Evolutionary conservation across 2,329 filamentous ascomycete genomes (phyloP), one percentile per base, ranked within the genome.

Genomic region (Rhynchosporium agropyri): DNA sequence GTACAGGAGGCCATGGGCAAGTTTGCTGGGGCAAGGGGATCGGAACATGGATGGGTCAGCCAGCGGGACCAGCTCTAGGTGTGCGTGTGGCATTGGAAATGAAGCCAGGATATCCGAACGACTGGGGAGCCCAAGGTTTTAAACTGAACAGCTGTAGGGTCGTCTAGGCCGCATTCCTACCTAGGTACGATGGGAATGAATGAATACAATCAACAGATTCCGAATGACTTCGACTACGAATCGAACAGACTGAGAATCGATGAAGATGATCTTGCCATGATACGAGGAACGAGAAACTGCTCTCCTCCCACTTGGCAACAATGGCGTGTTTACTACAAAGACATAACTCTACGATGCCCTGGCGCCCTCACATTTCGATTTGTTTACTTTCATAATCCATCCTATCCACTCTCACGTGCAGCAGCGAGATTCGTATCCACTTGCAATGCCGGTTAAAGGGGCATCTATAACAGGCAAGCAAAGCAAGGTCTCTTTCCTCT

Each of bases 51-150:
- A 45, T 45, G 28, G 54, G 28, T 31, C 54, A 45, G 43, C 43
- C 31, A 6, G 33, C 33, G 6, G 6, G 33, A 36, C 33, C 33
- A 10, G 9, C 33, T 10, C 9, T 20, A 20, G 9, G 33, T 36
- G 33, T 5, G 33, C 33, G 31, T 20, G 50, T 53, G 50, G 50
- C 50, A 53, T 53, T 53, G 50, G 33, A 40, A 42, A 40, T 40
- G 5, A 53, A 54, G 12, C 6, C 33, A 42, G 33, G 51, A 15
- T 54, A 42, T 54, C 51, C 20, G n/a, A 54, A 29, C 51, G 38
- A 40, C 51, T 42, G 51, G 51, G 51, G 51, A 54, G 38, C 33
- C 40, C 51, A 54, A 54, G 51, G 33, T 54, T 54, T 54, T 54
- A 33, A 42, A 6, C 38, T 29, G 3, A 42, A 28, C 28, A 36